Conservation (phyloP, 2,329 filamentous ascomycete species). For the Xylaria sp. region DNA sequence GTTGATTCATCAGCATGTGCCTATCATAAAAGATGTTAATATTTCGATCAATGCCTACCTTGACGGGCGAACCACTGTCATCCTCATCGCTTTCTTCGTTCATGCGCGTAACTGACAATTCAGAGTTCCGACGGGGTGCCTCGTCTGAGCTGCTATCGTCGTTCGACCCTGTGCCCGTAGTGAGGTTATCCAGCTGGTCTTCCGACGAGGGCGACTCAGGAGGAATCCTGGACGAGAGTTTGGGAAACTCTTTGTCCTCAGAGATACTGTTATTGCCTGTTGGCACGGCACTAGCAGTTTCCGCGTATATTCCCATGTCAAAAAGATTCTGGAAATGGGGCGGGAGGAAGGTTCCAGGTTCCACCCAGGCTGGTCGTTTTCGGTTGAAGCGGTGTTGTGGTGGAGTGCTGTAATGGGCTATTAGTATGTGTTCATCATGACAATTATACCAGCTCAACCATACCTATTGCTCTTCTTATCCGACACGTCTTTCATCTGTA, state of each 20-base stretch:
- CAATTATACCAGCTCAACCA: slow-evolving; percentile 12
- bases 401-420: slow-evolving; percentile 32
- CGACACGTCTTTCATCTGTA: slow-evolving; percentile 69
- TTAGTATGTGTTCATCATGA: slow-evolving; percentile 12
- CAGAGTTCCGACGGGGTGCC: slow-evolving; percentile 29
- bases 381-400: slow-evolving; percentile 40
- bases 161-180: slow-evolving; percentile 44
- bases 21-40: not conserved
- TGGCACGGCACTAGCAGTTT: slow-evolving; percentile 55
- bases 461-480: slow-evolving; percentile 35
- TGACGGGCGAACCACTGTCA: slow-evolving; percentile 29
- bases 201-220: slow-evolving; percentile 40
- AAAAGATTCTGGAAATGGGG: slow-evolving; percentile 67
- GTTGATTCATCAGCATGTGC: slow-evolving; percentile 17
- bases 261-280: slow-evolving; percentile 63
- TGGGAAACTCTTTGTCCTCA: slow-evolving; percentile 53
- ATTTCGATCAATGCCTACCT: slow-evolving; percentile 28
- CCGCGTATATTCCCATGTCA: slow-evolving; percentile 62
- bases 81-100: slow-evolving; percentile 55
- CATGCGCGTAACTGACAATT: slow-evolving; percentile 47
- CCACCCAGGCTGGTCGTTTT: slow-evolving; percentile 48
- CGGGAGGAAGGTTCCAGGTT: slow-evolving; percentile 53
- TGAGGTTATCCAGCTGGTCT: slow-evolving; percentile 44
- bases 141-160: slow-evolving; percentile 52
- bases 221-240: slow-evolving; percentile 43